Percentiles rank a stretch among this genome's conserved stretches.
Conservation (phyloP, 2,329 filamentous ascomycete species). For the Stagonosporopsis chrysanthemi region DNA sequence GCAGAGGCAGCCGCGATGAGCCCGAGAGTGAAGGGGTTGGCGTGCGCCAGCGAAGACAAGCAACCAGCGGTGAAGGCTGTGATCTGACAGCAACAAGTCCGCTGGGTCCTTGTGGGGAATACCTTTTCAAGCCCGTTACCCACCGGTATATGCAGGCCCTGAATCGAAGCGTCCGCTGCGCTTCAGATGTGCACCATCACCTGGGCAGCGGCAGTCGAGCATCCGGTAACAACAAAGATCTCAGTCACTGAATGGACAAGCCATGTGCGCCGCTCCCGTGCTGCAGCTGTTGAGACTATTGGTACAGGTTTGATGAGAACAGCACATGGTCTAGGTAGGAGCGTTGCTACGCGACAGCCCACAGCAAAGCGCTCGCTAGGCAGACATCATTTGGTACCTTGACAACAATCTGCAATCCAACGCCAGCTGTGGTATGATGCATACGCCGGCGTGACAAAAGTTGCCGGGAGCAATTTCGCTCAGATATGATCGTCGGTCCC, state of each 20-base stretch:
- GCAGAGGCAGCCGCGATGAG: constrained; percentile 11
- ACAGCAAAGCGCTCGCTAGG: constrained; percentile 14
- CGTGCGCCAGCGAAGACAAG: constrained; percentile 8
- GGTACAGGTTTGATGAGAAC: constrained; percentile 8
- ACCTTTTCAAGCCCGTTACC: constrained; percentile 12
- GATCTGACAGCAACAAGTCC: constrained; percentile 19
- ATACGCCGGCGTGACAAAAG: constrained; percentile 33
- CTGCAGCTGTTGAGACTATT: constrained; percentile 3
- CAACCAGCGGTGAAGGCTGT: constrained; percentile 20
- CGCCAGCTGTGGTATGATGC: constrained; percentile 23
- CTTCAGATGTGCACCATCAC: constrained; percentile 11
- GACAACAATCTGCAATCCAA: constrained; percentile 7
- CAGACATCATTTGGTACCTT: constrained; percentile 1
- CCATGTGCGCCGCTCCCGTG: constrained; percentile 7
- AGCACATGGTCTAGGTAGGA: constrained; percentile 1
- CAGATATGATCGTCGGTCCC: constrained; percentile 40
- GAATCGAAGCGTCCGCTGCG: constrained; percentile 10
- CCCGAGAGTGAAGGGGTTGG: constrained; percentile 13
- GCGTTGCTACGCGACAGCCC: constrained; percentile 10
- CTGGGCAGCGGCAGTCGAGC: constrained; percentile 18
- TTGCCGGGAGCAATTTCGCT: constrained; percentile 37
- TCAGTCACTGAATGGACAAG: constrained; percentile 1
- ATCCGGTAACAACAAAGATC: constrained; percentile 5
- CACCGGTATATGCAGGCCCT: constrained; percentile 18
- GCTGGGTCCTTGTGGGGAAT: constrained; percentile 18